These are phyloP conservation scores for Penicillium simplicissimum DNA, from an alignment of 495 filamentous ascomycete genomes.

Conservation along the genomic window DNA sequence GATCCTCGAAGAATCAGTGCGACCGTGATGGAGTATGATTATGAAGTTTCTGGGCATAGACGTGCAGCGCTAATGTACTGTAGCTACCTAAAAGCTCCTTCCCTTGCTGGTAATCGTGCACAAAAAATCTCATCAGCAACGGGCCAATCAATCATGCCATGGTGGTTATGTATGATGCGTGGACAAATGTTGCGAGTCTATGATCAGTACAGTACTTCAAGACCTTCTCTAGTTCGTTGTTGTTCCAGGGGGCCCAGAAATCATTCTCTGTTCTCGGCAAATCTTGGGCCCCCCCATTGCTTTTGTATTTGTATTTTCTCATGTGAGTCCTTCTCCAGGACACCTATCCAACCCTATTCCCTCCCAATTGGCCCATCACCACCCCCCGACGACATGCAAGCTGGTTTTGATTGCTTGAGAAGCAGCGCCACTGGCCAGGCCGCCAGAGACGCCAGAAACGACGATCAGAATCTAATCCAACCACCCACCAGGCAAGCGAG, in stretches of 20 bases:
- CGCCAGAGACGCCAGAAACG: constrained; percentile 14
- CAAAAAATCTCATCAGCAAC: too few species aligned
- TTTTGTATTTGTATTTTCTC: not conserved
- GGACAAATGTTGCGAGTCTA: not conserved
- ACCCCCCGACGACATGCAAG: constrained; percentile 4
- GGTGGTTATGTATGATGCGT: not conserved
- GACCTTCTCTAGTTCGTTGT: not conserved
- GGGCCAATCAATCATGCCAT: not conserved
- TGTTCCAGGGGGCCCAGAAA: not conserved
- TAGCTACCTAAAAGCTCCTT: not conserved
- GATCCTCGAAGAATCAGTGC: not conserved
- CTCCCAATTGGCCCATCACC: constrained; percentile 5
- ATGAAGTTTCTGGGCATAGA: not conserved
- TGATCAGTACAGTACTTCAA: not conserved
- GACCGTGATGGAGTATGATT: not conserved
- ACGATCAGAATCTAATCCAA: constrained; percentile 12
- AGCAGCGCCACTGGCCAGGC: not conserved
- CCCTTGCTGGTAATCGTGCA: too few species aligned
- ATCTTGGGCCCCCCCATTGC: not conserved
- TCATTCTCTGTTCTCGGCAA: not conserved
- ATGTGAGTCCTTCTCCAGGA: not conserved
- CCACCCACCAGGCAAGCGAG: not conserved
- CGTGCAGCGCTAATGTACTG: not conserved
- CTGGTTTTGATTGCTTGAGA: constrained; percentile 10
- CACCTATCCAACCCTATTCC: not conserved